Conservation (phyloP, 768 basidiomycete species). For the Termitomyces sp. region DNA sequence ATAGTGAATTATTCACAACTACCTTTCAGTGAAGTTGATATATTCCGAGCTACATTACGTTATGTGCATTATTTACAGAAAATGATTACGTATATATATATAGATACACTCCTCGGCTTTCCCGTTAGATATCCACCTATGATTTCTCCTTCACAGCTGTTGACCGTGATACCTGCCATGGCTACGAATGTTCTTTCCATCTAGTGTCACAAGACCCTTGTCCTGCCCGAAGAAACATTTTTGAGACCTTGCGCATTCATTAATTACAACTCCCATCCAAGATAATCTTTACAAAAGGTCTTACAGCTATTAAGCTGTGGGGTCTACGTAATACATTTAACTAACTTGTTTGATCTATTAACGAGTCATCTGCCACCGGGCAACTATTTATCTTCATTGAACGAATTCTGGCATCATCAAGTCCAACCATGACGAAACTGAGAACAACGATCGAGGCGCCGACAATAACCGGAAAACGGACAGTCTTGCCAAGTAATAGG, state of each 20-base stretch:
- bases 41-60: no score
- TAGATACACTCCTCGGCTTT: no score
- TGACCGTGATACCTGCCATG: background rate
- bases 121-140: background rate
- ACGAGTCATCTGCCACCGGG: conserved; percentile 2
- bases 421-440: conserved; percentile 73
- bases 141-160: background rate
- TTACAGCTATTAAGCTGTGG: background rate
- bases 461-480: conserved; percentile 53
- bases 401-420: conserved; percentile 36
- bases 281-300: background rate
- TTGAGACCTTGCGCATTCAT: background rate
- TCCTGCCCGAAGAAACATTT: background rate
- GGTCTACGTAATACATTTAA: background rate
- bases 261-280: background rate
- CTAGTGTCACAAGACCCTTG: background rate
- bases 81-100: background rate
- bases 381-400: conserved; percentile 8
- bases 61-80: background rate
- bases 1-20: background rate
- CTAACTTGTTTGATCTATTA: background rate
- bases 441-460: conserved; percentile 76
- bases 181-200: background rate
- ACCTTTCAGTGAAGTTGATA: no score
- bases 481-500: conserved; percentile 53